Percentiles rank a stretch among this genome's conserved stretches.
Evolutionary conservation across 139 green algal species (phyloP).

Genomic region (Yamagishiella unicocca): DNA sequence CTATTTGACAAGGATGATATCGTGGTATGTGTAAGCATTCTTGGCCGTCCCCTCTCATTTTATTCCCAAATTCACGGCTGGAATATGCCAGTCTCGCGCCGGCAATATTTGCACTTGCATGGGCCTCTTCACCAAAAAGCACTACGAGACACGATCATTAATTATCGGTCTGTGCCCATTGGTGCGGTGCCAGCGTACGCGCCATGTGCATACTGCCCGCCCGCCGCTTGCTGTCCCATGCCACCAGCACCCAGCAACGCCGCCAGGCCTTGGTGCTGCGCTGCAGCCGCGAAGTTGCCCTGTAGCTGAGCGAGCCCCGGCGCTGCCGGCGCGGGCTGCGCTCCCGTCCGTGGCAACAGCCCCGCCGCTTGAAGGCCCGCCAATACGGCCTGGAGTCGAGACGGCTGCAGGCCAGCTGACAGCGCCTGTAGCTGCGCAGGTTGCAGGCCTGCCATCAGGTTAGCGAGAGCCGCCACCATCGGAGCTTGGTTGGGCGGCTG

Average conservation of each 20-base stretch:
- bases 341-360: background rate
- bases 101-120: no score
- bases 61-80: no score
- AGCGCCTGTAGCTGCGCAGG: constrained; percentile 5
- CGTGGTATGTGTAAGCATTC: no score
- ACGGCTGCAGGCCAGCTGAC: background rate
- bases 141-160: no score
- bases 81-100: no score
- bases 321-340: background rate
- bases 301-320: background rate
- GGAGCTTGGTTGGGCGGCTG: no score
- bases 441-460: background rate
- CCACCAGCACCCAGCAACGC: background rate
- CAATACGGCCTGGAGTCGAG: background rate
- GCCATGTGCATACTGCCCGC: no score
- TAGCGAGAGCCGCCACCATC: background rate
- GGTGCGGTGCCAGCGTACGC: no score
- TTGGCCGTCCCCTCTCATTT: no score
- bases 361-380: background rate
- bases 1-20: no score
- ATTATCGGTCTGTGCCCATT: no score
- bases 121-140: no score
- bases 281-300: background rate
- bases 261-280: background rate
- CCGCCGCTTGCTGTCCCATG: background rate